Evolutionary conservation across 2,329 filamentous ascomycete species (phyloP).

Genomic region (Sporothrix protearum): DNA sequence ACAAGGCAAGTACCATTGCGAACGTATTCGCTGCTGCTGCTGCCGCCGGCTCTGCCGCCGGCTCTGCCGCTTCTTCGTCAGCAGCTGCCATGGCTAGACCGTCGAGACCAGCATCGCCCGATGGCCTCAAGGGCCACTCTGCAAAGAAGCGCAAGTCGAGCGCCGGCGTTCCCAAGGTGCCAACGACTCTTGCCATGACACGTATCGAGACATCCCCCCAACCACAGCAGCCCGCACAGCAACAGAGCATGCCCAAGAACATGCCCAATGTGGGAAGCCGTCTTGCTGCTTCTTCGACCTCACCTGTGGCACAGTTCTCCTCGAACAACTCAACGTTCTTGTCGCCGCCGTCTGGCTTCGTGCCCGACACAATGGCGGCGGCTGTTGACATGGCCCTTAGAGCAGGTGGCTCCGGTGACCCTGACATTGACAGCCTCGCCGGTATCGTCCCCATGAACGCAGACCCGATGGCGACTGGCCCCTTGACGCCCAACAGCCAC

Average conservation of each 20-base stretch:
- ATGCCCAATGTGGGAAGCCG: constrained; percentile 31
- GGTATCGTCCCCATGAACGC: constrained; percentile 27
- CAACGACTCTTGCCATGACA: constrained; percentile 76
- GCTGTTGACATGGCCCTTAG: constrained; percentile 29
- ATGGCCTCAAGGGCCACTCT: constrained; percentile 58
- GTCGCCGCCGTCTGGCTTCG: constrained; percentile 34
- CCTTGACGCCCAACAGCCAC: constrained; percentile 63
- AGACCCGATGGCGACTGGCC: constrained; percentile 39
- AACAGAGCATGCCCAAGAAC: constrained; percentile 36
- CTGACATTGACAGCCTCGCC: constrained; percentile 28
- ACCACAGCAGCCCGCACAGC: constrained; percentile 33
- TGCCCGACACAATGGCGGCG: constrained; percentile 28
- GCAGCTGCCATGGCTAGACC: constrained; percentile 46
- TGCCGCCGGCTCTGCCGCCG: too few relatives aligned
- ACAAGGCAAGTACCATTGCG: background rate
- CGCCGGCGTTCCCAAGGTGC: constrained; percentile 59
- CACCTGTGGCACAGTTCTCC: constrained; percentile 52
- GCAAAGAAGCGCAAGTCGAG: constrained; percentile 82
- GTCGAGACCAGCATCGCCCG: constrained; percentile 72
- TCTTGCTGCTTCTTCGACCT: constrained; percentile 39
- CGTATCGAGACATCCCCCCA: constrained; percentile 60
- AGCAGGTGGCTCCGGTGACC: constrained; percentile 26
- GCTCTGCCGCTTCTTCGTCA: constrained; percentile 31
- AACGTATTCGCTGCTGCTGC: background rate
- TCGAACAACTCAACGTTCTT: constrained; percentile 45